Conservation (phyloP, 805 yeast species). For the Peterozyma toletana region DNA sequence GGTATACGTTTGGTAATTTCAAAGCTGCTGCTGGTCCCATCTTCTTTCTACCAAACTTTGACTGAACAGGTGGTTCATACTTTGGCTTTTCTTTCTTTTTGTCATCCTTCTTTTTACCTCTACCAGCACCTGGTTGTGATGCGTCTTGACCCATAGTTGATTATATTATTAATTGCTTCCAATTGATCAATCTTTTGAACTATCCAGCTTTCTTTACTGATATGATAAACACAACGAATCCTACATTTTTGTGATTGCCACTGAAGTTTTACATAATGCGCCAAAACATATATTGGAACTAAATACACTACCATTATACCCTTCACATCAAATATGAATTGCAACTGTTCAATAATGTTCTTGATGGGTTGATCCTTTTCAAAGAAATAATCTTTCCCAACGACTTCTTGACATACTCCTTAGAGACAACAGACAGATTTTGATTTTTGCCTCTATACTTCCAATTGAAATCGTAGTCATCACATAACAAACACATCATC, state of each 20-base stretch:
- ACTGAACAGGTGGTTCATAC: slow-evolving; percentile 97
- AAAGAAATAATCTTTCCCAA: too few species aligned
- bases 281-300: too few species aligned
- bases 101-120: slow-evolving; percentile 23
- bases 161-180: too few species aligned
- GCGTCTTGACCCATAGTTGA: slow-evolving; percentile 17
- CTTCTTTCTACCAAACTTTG: slow-evolving; percentile 86
- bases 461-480: slow-evolving; percentile 38
- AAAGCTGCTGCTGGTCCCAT: slow-evolving; percentile 85
- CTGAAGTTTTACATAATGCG: too few species aligned
- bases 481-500: slow-evolving; percentile 42
- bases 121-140: slow-evolving; percentile 10
- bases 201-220: too few species aligned
- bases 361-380: slow-evolving; percentile 2
- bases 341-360: slow-evolving; percentile 7
- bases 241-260: too few species aligned
- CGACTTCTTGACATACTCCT: not conserved
- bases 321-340: not conserved
- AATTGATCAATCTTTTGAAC: too few species aligned
- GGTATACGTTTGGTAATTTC: slow-evolving; percentile 81
- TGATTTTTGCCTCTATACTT: slow-evolving; percentile 43
- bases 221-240: too few species aligned
- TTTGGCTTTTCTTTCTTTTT: slow-evolving; percentile 82
- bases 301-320: too few species aligned
- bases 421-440: not conserved